These are phyloP conservation scores for Lipomyces orientalis DNA, from an alignment of 805 yeast genomes.

Conservation along the genomic window DNA sequence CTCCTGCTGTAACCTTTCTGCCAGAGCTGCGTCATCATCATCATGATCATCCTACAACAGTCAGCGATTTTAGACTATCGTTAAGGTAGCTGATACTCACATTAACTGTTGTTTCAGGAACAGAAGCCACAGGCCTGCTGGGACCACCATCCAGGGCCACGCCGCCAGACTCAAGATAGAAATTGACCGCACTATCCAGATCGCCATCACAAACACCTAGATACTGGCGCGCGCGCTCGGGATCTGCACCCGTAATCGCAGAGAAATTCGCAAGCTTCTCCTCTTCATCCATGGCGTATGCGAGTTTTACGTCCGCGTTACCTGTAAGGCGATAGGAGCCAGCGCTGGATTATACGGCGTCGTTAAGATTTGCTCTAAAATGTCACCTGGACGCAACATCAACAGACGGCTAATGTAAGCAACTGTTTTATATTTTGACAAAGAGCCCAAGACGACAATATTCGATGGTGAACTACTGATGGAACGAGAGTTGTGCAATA, in stretches of 20 bases:
- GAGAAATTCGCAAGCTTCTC: constrained; percentile 72
- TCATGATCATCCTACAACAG: constrained; percentile 27
- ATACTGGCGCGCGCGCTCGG: constrained; percentile 71
- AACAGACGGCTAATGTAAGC: no score
- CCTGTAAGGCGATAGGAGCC: not conserved
- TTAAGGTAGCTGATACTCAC: constrained; percentile 7
- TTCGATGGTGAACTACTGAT: not conserved
- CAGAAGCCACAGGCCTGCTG: constrained; percentile 6
- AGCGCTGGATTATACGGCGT: not conserved
- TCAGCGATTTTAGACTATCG: not conserved
- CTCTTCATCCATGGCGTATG: constrained; percentile 34
- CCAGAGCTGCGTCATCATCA: constrained; percentile 42
- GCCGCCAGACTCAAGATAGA: constrained; percentile 70
- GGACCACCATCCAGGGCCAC: constrained; percentile 39
- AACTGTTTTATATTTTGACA: not conserved
- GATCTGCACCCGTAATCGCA: constrained; percentile 81
- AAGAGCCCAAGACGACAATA: not conserved
- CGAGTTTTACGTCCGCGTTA: not conserved
- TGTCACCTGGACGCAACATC: not conserved
- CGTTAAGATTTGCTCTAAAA: not conserved
- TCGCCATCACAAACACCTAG: constrained; percentile 78
- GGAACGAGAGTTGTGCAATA: not conserved
- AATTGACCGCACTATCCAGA: constrained; percentile 81
- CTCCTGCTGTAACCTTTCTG: constrained; percentile 42
- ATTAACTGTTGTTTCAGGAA: not conserved